Evolutionary conservation across 2,329 filamentous ascomycete species (phyloP), one percentile per base, ranked within the genome.

Genomic region (Colletotrichum destructivum): DNA sequence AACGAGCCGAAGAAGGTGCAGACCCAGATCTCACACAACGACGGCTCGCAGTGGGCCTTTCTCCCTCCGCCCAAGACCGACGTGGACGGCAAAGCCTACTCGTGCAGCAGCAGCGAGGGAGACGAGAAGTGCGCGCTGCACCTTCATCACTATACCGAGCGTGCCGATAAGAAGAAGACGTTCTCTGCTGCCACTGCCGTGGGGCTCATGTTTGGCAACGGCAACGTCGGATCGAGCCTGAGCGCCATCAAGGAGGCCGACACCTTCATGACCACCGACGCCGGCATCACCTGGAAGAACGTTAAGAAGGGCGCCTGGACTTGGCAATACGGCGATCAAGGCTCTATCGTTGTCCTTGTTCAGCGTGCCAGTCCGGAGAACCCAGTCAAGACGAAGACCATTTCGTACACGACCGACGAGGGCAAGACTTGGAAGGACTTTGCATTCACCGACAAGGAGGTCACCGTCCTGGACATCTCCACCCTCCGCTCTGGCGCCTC

Each of bases 271-370:
- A 97, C 94, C 13, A 88, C 88, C 0, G 95, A 99, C 80, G 96
- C 93, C n/a, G 97, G 97, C 66, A 88, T 98, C 62, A 93, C 86
- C 49, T 99, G 96, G 96, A 91, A 88, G 74, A 90, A 91, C 70
- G 91, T 96, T 73, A 96, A 93, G 83, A 95, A 97, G 82, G 97
- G 96, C 7, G 89, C 88, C 46, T 98, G 95, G 86, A 92, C 93
- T 78, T 99, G 95, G 94, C 94, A 97, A 78, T 98, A 94, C 79
- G 97, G 96, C 70, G 97, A 99, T 77, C 94, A 98, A 80, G 96
- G 96, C 38, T 96, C 94, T 7, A 92, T 98, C 76, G 90, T 98
- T 73, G 94, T 97, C 52, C 92, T 99, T 60, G 95, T 96, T 26
- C 89, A 93, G 78, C 90, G 94, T 69, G 87, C 88, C 16, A 88